Evolutionary conservation across 441 rosid genomes (phyloP), one percentile per base, ranked within the genome.

Genomic region (Biscutella laevigata): DNA sequence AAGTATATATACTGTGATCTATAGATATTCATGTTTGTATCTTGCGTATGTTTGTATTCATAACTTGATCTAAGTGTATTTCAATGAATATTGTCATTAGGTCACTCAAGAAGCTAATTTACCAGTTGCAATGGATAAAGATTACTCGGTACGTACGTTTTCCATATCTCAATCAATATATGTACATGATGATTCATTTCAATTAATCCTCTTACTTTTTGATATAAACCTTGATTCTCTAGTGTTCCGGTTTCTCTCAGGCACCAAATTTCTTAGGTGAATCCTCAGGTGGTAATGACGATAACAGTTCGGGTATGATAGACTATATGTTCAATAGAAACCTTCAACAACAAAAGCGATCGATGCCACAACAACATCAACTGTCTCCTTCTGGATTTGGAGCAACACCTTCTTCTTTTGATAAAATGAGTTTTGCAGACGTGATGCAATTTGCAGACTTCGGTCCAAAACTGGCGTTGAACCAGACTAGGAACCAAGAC

Each of bases 371-470:
- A 20, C 77, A 63, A 1, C 77, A 69, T 1, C 80, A 72, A 8
- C 71, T 72, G 3, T 56, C 77, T 26, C 65, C 77, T 20, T 50
- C 69, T 0, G 76, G 77, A 42, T 70, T 77, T 48, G 60, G 73
- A 39, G 26, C 74, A 22, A 64, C 81, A n/a, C 42, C n/a, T n/a
- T n/a, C 75, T 45, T 66, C 87, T 35, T 70, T 79, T 4, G 95
- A 89, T 37, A 83, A 76, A 59, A 56, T 82, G 59, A 86, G 85
- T 71, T 84, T 86, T 11, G 83, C 83, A 0, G 95, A 89, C 58
- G 90, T 86, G 62, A 86, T 86, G 97, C 95, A 86, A 35, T 84
- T 89, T 27, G 79, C 91, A 0, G 97, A 84, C 64, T 89, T 82
- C 0, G 87, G 94, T 36, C 84, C 95, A 0, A 82, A 86, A 68